These are phyloP conservation scores for Colletotrichum tabaci DNA, from an alignment of 2,329 filamentous ascomycete species.

Conservation along the genomic window DNA sequence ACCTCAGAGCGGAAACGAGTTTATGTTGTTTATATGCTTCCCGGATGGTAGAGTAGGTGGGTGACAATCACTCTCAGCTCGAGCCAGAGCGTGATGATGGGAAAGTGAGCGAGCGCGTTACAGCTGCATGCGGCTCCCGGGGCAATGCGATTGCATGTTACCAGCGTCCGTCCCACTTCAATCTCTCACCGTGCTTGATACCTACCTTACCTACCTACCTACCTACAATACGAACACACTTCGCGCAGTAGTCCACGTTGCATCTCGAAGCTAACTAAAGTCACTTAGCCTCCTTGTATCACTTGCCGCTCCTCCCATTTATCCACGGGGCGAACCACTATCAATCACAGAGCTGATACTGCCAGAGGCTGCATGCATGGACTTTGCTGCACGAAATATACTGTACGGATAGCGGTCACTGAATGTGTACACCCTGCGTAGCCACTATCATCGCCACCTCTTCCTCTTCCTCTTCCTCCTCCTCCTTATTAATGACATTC, in stretches of 20 bases:
- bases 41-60: too few species aligned
- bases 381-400: too few species aligned
- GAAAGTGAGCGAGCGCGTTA: constrained; percentile 11
- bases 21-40: too few species aligned
- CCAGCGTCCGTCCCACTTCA: too few species aligned
- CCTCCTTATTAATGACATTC: too few species aligned
- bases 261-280: constrained; percentile 1
- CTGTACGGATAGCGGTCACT: too few species aligned
- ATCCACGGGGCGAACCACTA: neutral
- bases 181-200: neutral
- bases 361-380: neutral
- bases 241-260: neutral
- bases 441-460: too few species aligned
- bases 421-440: too few species aligned
- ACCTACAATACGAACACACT: too few species aligned
- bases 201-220: neutral
- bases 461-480: too few species aligned
- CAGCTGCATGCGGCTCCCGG: constrained; percentile 10
- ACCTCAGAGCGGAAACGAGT: too few species aligned
- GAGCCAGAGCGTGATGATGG: constrained; percentile 9
- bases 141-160: neutral
- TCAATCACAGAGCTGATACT: neutral
- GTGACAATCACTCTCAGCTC: too few species aligned
- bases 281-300: constrained; percentile 5
- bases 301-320: neutral